Evolutionary conservation across 2,329 filamentous ascomycete genomes (phyloP), one percentile per base, ranked within the genome.

Genomic region (Tolypocladium ovalisporum): DNA sequence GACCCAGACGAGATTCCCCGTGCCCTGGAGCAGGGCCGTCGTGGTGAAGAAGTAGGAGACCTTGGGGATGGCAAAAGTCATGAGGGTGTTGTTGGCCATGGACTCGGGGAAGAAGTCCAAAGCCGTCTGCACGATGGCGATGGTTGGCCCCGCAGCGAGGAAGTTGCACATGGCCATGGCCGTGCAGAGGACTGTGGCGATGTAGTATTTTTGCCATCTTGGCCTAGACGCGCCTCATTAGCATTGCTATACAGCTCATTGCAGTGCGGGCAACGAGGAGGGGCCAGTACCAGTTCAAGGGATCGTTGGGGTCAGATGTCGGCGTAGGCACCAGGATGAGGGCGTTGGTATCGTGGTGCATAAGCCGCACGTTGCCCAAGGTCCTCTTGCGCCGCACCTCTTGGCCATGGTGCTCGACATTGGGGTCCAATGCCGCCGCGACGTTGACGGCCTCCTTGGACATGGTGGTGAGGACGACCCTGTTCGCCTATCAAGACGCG

Each of bases 91-190:
- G 17, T 63, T 60, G 8, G 69, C 62, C 4, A 66, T 60, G 17
- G 70, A 62, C 3, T 67, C 62, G 3, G 75, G 76, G 58, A 76
- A 79, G 67, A 80, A 79, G 59, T 74, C 71, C 9, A 72, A 61
- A 4, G 79, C 74, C 5, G 76, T 79, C 3, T 72, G 62, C 13
- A 77, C 67, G 44, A 83, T 76, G 56, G 77, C 78, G 35, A 82
- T 75, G 3, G 75, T 75, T 3, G 80, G 79, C 0, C 76, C 80
- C n/a, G 79, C 80, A 0, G 79, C 79, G 5, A 83, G 67, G 61
- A 82, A 82, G 65, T 82, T 83, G 68, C 75, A 79, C 66, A 82
- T 73, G 59, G 80, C 71, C 70, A 83, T 81, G 55, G 79, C 78
- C 4, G 77, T 59, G 63, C 77, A 81, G 37, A 81, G 73, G 17